Evolutionary conservation across 139 green algal species (phyloP).

Genomic region (Monoraphidium neglectum): DNA sequence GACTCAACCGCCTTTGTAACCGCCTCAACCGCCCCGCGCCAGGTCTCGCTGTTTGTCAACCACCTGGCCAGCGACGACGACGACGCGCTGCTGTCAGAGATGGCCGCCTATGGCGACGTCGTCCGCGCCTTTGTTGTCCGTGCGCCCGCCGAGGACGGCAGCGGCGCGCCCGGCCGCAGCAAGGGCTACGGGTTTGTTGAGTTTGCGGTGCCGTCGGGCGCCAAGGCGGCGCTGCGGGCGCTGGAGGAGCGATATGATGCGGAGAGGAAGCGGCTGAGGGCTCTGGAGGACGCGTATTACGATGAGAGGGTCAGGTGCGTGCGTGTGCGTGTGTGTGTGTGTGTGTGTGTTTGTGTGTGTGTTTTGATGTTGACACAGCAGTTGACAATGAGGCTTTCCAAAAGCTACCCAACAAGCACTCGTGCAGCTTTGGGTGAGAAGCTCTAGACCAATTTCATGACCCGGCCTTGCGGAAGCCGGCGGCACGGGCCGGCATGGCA

Average conservation of each 20-base stretch:
- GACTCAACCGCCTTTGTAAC: no score
- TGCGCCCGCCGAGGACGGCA: no score
- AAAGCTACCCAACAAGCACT: no score
- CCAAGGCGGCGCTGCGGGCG: slow-evolving; percentile 12
- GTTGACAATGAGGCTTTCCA: no score
- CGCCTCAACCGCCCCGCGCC: no score
- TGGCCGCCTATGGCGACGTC: slow-evolving; percentile 17
- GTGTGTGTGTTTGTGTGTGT: background rate
- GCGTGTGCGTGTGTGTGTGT: background rate
- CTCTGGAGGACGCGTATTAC: no score
- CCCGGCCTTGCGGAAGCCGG: no score
- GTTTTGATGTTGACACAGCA: background rate
- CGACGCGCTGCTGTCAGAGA: background rate
- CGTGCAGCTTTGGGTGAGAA: no score
- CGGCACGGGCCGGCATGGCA: no score
- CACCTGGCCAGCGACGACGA: slow-evolving; percentile 9
- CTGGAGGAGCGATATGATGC: slow-evolving; percentile 2
- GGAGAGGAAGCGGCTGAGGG: background rate
- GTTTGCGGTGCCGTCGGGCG: slow-evolving; percentile 15
- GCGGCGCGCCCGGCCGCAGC: slow-evolving; percentile 6
- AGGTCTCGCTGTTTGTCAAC: slow-evolving; percentile 24
- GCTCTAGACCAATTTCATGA: no score
- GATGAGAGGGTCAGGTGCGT: no score
- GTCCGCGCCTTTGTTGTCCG: slow-evolving; percentile 3
- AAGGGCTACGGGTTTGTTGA: slow-evolving; percentile 35